Base-by-base conservation (phyloP, 23 red algal genomes). In the Gracilaria domingensis region DNA sequence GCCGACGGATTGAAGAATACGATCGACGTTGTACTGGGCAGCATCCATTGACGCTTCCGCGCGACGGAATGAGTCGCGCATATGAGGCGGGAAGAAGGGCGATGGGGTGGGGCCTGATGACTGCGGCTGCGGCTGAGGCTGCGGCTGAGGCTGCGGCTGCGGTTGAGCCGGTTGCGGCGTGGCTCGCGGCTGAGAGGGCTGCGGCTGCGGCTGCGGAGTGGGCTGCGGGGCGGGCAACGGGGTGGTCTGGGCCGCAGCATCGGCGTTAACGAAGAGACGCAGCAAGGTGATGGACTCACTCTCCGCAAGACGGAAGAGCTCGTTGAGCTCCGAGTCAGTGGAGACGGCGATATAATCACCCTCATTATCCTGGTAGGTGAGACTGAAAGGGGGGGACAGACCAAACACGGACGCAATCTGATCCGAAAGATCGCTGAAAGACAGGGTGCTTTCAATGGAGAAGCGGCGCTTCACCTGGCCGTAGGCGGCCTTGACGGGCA, bases 321-420 rank as follows among this genome's bases (percentile, higher is more conserved):
- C 79, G 8, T 38, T 23, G 21, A 82, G 49, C 79, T 82, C 79
- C 33, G 37, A 0, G 6, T 82, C 18, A 24, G 79, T 62, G 49
- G 79, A 82, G 23, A 82, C 79, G 58, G 79, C 45, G 58, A 82
- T 65, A 34, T 62, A 62, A 23, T 82, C 79, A 18, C 79, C 79
- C 54, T 82, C 79, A 36, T 62, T 47, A 23, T 82, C 79, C 53
- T 65, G 79, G 79, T 82, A 82, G 38, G 79, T 82, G 58, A 82
- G 54, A 6, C 23, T 40, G 79, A 82, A 64, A 13, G 79, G 79
- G 0, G 54, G 79, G 54, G 79, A n/a, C 4, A 82, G 17, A 8
- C 2, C 40, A 54, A 82, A 82, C 18, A 62, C 36, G 24, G 53
- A 59, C 0, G 79, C 53, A 35, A 82, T 59, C 32, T 40, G 53